Conservation (phyloP, 495 filamentous ascomycete genomes). For the Aspergillus incahuasiensis region DNA sequence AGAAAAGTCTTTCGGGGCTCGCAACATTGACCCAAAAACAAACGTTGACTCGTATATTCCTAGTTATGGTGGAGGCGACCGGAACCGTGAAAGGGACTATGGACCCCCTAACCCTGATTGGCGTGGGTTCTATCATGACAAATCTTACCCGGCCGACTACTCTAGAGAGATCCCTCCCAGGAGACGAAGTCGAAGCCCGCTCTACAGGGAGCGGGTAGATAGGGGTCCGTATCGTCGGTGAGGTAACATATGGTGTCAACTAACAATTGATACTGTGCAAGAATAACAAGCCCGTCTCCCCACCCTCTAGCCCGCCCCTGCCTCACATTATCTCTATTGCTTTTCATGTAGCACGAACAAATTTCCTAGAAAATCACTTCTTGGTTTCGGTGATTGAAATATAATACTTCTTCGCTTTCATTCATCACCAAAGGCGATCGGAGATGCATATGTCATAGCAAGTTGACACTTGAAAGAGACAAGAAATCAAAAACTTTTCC, state of each 20-base stretch:
- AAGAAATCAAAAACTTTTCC: no score
- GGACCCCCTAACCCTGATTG: slow-evolving; percentile 19
- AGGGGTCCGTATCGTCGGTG: slow-evolving; percentile 15
- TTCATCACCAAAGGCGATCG: no score
- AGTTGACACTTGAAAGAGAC: no score
- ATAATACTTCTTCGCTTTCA: no score
- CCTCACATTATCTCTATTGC: no score
- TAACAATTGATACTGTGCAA: no score
- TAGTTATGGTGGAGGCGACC: slow-evolving; percentile 28
- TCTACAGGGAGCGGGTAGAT: slow-evolving; percentile 22
- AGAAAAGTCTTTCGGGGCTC: slow-evolving; percentile 25
- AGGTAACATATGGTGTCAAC: not conserved
- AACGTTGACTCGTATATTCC: slow-evolving; percentile 41
- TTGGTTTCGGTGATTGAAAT: no score
- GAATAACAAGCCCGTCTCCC: no score
- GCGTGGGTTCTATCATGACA: slow-evolving; percentile 17
- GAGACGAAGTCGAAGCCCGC: slow-evolving; percentile 40
- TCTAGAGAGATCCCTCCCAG: slow-evolving; percentile 29
- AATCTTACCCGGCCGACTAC: slow-evolving; percentile 23
- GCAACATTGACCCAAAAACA: slow-evolving; percentile 23
- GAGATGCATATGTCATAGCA: no score
- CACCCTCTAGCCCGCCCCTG: no score
- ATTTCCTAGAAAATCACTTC: no score
- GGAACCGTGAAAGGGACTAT: slow-evolving; percentile 21
- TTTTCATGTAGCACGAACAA: no score